Evolutionary conservation across 164 flowering plant genomes (phyloP).

Genomic region (Piper longum): DNA sequence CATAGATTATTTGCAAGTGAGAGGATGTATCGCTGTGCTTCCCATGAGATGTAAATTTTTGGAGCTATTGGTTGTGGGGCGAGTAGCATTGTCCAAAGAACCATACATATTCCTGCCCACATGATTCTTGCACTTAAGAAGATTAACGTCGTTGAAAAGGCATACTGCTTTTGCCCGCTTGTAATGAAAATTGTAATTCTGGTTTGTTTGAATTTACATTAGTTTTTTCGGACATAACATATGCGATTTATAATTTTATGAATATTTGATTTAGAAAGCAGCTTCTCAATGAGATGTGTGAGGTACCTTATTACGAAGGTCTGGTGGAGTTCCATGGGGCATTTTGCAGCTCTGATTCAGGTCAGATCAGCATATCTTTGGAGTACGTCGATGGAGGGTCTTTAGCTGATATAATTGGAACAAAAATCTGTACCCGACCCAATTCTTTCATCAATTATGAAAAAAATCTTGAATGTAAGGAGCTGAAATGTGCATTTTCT

Average conservation of each 20-base stretch:
- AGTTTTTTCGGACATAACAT: no score
- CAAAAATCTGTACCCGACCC: conserved; percentile 69
- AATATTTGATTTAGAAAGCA: conserved; percentile 62
- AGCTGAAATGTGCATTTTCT: neutral
- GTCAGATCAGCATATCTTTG: conserved; percentile 95
- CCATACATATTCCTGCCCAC: conserved; percentile 83
- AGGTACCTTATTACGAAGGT: conserved; percentile 83
- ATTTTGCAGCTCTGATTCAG: conserved; percentile 91
- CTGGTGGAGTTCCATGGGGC: conserved; percentile 97
- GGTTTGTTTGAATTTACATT: no score
- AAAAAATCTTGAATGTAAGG: conserved; percentile 67
- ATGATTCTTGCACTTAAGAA: conserved; percentile 86
- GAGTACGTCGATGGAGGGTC: conserved; percentile 99
- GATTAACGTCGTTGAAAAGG: conserved; percentile 96
- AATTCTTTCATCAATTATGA: conserved; percentile 71
- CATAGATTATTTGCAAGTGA: conserved; percentile 17
- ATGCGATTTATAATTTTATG: neutral
- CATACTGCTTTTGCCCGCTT: conserved; percentile 7
- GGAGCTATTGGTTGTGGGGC: conserved; percentile 98
- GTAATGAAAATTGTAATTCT: no score
- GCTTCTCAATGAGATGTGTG: conserved; percentile 94
- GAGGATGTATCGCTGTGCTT: conserved; percentile 78
- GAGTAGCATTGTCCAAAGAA: conserved; percentile 98
- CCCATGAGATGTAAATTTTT: conserved; percentile 92
- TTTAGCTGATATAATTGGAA: conserved; percentile 63